These are phyloP conservation scores for Elongisporangium anandrum DNA, from an alignment of 352 stramenopile genomes.

Conservation along the genomic window DNA sequence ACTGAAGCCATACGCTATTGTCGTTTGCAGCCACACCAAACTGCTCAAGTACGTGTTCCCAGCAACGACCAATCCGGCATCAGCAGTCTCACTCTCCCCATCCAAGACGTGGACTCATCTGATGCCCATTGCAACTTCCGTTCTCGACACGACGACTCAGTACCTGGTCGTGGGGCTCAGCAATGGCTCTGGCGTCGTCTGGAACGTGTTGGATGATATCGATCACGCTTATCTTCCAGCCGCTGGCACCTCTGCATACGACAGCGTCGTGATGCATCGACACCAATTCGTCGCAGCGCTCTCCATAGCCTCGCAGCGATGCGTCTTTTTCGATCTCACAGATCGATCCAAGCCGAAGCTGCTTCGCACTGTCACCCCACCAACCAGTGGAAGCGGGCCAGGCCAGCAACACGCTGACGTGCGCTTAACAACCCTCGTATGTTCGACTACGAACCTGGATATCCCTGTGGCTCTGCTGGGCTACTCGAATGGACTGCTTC, in stretches of 20 bases:
- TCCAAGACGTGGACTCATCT: conserved; percentile 33
- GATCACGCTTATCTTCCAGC: conserved; percentile 29
- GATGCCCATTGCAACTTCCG: conserved; percentile 25
- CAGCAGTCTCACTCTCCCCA: conserved; percentile 1
- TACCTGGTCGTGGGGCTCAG: conserved; percentile 40
- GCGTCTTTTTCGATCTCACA: conserved; percentile 42
- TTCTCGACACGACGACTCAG: conserved; percentile 37
- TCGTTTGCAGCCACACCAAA: conserved; percentile 24
- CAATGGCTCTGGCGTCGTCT: conserved; percentile 42
- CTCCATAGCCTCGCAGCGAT: conserved; percentile 24
- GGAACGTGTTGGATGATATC: conserved; percentile 42
- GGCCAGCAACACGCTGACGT: background rate
- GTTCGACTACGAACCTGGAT: conserved; percentile 13
- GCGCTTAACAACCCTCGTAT: conserved; percentile 15
- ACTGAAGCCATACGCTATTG: conserved; percentile 24
- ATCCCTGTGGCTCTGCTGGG: conserved; percentile 33
- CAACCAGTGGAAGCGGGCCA: conserved; percentile 2
- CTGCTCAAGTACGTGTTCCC: conserved; percentile 30
- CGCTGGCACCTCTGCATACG: background rate
- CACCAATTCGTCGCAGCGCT: conserved; percentile 27
- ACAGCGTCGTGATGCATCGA: conserved; percentile 16
- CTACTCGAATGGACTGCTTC: conserved; percentile 39
- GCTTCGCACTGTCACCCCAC: conserved; percentile 23
- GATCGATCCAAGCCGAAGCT: conserved; percentile 18
- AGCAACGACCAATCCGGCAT: background rate